These are phyloP conservation scores for Amphirosellinia nigrospora DNA, from an alignment of 495 filamentous ascomycete genomes.

Conservation along the genomic window DNA sequence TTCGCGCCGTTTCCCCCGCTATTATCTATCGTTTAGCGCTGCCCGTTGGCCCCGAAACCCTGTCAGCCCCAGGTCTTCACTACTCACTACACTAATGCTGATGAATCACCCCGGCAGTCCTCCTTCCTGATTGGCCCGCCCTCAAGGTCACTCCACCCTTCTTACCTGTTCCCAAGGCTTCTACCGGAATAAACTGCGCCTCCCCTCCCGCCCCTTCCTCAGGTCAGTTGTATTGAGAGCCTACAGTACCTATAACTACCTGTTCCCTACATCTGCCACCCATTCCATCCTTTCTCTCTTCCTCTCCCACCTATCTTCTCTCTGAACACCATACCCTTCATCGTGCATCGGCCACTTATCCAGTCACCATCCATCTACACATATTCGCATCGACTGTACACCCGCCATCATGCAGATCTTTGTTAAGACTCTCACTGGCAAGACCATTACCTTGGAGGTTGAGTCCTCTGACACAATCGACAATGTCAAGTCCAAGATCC, in stretches of 20 bases:
- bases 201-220: slow-evolving; percentile 33
- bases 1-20: slow-evolving; percentile 26
- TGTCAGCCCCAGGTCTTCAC: not conserved
- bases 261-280: not conserved
- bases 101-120: slow-evolving; percentile 37
- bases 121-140: slow-evolving; percentile 31
- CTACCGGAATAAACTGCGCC: slow-evolving; percentile 30
- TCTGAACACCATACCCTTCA: slow-evolving; percentile 1
- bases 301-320: slow-evolving; percentile 16
- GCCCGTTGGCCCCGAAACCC: slow-evolving; percentile 7
- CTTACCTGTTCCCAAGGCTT: slow-evolving; percentile 37
- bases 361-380: slow-evolving; percentile 18
- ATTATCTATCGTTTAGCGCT: slow-evolving; percentile 19
- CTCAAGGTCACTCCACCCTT: slow-evolving; percentile 28
- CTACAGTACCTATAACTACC: slow-evolving; percentile 29
- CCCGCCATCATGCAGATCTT: slow-evolving; percentile 84
- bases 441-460: slow-evolving; percentile 99
- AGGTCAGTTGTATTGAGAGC: slow-evolving; percentile 5
- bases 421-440: slow-evolving; percentile 83
- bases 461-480: slow-evolving; percentile 98
- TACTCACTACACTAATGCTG: too few relatives aligned
- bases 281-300: slow-evolving; percentile 25
- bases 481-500: slow-evolving; percentile 98
- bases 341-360: slow-evolving; percentile 45
- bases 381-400: not conserved